phyloP scores from a whole-genome alignment of 202 grass and related monocot species.

The Setaria viridis region DNA sequence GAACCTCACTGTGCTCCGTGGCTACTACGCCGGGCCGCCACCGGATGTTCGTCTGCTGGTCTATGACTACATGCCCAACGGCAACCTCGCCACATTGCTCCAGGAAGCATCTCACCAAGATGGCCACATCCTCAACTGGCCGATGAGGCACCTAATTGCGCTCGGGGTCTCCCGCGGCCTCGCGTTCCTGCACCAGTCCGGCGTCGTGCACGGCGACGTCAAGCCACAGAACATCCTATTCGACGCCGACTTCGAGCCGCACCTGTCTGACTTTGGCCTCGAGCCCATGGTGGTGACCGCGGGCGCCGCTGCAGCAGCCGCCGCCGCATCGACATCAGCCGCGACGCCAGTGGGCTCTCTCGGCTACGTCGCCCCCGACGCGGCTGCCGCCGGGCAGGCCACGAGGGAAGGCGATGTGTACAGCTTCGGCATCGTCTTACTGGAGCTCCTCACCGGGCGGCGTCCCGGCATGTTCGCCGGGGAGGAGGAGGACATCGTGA shows the following conservation, averaged over 20 bases:
- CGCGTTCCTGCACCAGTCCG: slow-evolving; percentile 84
- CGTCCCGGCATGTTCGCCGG: slow-evolving; percentile 95
- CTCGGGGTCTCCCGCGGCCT: slow-evolving; percentile 88
- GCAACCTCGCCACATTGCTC: slow-evolving; percentile 91
- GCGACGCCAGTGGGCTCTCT: slow-evolving; percentile 78
- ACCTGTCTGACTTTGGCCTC: slow-evolving; percentile 92
- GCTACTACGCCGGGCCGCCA: slow-evolving; percentile 94
- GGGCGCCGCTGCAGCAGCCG: slow-evolving; percentile 63
- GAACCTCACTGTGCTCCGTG: slow-evolving; percentile 91
- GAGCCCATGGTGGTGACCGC: slow-evolving; percentile 95
- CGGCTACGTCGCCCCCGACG: slow-evolving; percentile 91
- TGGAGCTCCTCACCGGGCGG: slow-evolving; percentile 89
- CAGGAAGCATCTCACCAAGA: slow-evolving; percentile 98
- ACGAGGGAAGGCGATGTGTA: slow-evolving; percentile 94
- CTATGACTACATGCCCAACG: slow-evolving; percentile 99
- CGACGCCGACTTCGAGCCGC: slow-evolving; percentile 95
- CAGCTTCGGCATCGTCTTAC: slow-evolving; percentile 94
- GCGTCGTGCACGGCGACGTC: slow-evolving; percentile 92
- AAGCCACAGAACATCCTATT: slow-evolving; percentile 97
- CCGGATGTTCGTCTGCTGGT: slow-evolving; percentile 92
- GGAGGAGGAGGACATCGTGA: slow-evolving; percentile 97
- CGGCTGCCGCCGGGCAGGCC: slow-evolving; percentile 72
- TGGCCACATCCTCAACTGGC: slow-evolving; percentile 97
- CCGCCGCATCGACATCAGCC: slow-evolving; percentile 67
- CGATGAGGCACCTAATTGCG: slow-evolving; percentile 97